Evolutionary conservation across 1,284 basidiomycete genomes (phyloP).

Genomic region (Mycena sp.): DNA sequence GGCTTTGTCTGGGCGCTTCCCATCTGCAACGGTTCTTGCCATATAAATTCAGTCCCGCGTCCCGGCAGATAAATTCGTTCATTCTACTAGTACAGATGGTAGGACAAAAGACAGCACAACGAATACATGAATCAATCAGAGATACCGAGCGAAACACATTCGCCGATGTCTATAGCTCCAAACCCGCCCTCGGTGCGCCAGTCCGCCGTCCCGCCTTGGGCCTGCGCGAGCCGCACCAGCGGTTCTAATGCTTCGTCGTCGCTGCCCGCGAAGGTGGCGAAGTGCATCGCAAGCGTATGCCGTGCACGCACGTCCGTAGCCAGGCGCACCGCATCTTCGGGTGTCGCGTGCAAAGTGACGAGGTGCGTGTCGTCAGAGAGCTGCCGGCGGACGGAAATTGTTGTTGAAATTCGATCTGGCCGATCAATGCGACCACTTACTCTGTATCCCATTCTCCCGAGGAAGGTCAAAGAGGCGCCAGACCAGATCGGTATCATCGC

Average conservation of each 20-base stretch:
- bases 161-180: slow-evolving; percentile 27
- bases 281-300: slow-evolving; percentile 50
- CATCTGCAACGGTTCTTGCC: no score
- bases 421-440: no score
- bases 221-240: slow-evolving; percentile 40
- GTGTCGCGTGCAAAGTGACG: slow-evolving; percentile 40
- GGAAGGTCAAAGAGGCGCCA: slow-evolving; percentile 31
- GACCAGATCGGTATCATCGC: slow-evolving; percentile 76
- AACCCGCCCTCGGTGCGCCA: slow-evolving; percentile 22
- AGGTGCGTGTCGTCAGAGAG: slow-evolving; percentile 34
- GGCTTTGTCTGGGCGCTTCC: no score
- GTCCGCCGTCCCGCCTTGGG: slow-evolving; percentile 24
- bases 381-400: neutral
- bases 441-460: slow-evolving; percentile 31
- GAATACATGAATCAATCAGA: no score
- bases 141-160: slow-evolving; percentile 22
- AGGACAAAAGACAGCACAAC: no score
- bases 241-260: slow-evolving; percentile 49
- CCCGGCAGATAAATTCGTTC: no score
- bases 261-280: slow-evolving; percentile 49
- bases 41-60: no score
- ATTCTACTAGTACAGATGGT: no score
- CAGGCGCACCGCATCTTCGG: slow-evolving; percentile 41
- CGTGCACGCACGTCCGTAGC: slow-evolving; percentile 43
- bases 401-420: no score